phyloP scores from a whole-genome alignment of 176 grass and related monocot species.

The Cocos nucifera region DNA sequence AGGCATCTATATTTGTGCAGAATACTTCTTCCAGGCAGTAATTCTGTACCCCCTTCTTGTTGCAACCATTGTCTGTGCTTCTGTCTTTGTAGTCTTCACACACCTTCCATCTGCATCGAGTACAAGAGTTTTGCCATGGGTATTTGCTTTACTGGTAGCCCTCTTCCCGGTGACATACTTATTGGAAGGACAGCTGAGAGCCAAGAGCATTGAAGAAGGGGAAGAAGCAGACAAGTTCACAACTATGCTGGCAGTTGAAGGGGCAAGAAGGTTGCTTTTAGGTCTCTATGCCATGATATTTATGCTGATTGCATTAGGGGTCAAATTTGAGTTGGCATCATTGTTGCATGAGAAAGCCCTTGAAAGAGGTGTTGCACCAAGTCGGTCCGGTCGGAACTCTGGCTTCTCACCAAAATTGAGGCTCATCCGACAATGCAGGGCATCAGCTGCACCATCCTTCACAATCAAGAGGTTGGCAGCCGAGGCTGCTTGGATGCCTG shows the following conservation, averaged over 20 bases:
- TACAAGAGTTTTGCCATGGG: slow-evolving; percentile 88
- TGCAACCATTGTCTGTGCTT: slow-evolving; percentile 56
- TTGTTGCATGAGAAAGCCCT: slow-evolving; percentile 65
- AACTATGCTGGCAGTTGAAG: slow-evolving; percentile 88
- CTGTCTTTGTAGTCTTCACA: slow-evolving; percentile 80
- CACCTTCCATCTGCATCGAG: slow-evolving; percentile 92
- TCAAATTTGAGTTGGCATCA: slow-evolving; percentile 84
- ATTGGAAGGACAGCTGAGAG: slow-evolving; percentile 83
- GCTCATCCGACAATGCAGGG: slow-evolving; percentile 79
- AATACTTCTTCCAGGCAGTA: slow-evolving; percentile 84
- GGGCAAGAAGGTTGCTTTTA: slow-evolving; percentile 86
- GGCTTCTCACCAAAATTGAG: slow-evolving; percentile 71
- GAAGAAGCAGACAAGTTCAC: slow-evolving; percentile 77
- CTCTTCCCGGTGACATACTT: slow-evolving; percentile 93
- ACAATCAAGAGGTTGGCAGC: slow-evolving; percentile 95
- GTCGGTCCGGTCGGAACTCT: slow-evolving; percentile 35
- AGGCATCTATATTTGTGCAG: slow-evolving; percentile 90
- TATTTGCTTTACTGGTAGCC: slow-evolving; percentile 80
- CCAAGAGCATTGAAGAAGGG: slow-evolving; percentile 57
- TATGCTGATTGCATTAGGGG: slow-evolving; percentile 87
- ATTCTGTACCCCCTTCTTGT: slow-evolving; percentile 96
- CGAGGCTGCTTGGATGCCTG: slow-evolving; percentile 98
- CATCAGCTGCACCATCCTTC: slow-evolving; percentile 60
- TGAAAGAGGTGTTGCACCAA: slow-evolving; percentile 36
- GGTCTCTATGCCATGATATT: slow-evolving; percentile 98